Conservation (phyloP, 495 filamentous ascomycete species). For the Penicillium lagena region DNA sequence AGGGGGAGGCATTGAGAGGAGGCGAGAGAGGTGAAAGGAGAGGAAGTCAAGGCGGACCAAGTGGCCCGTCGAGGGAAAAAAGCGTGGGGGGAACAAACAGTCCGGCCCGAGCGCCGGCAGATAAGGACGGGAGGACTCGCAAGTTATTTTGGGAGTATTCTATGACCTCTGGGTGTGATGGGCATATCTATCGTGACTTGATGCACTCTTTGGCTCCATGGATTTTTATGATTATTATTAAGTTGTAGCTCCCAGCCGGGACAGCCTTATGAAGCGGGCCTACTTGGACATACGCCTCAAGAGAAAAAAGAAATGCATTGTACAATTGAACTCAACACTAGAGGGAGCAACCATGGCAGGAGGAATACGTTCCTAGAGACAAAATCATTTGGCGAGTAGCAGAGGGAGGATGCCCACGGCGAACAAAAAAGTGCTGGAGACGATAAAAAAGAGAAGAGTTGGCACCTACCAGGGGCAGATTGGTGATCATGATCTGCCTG, state of each 20-base stretch:
- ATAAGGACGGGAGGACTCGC: constrained; percentile 21
- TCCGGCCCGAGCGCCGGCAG: constrained; percentile 24
- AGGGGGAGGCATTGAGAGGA: constrained; percentile 24
- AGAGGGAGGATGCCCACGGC: constrained; percentile 3
- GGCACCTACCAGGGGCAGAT: constrained; percentile 40
- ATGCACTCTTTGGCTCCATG: too few species aligned
- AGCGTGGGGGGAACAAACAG: constrained; percentile 9
- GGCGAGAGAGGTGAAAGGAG: neutral
- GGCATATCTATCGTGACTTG: too few species aligned
- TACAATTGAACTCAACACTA: neutral
- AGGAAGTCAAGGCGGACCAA: neutral
- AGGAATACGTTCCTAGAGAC: constrained; percentile 19
- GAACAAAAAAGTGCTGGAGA: constrained; percentile 10
- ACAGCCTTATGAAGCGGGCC: too few species aligned
- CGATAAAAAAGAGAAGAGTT: constrained; percentile 19
- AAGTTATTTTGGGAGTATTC: too few species aligned
- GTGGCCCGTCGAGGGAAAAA: neutral
- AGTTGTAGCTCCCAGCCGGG: too few species aligned
- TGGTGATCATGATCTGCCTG: constrained; percentile 15
- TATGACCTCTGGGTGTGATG: too few species aligned
- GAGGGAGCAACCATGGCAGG: neutral
- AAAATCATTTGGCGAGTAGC: constrained; percentile 16
- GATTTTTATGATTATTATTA: too few species aligned
- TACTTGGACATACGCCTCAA: too few species aligned
- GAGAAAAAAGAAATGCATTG: neutral